These are phyloP conservation scores for Colletotrichum plurivorum DNA, from an alignment of 2,329 filamentous ascomycete species.

Conservation along the genomic window DNA sequence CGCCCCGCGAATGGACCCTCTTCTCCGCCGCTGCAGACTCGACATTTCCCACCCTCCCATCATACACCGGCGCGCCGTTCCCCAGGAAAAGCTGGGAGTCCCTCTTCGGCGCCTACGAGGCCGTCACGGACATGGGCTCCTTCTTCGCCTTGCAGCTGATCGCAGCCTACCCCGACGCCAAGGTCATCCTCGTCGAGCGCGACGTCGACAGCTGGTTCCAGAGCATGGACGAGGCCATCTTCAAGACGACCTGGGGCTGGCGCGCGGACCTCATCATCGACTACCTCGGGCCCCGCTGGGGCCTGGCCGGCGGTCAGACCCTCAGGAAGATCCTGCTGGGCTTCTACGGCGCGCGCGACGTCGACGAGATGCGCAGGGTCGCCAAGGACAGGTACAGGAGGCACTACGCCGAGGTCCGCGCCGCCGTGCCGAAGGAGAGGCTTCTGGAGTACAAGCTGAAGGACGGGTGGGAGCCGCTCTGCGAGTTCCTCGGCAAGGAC, in stretches of 20 bases:
- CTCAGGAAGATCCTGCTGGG: slow-evolving; percentile 48
- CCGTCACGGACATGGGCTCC: slow-evolving; percentile 59
- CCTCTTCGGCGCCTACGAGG: slow-evolving; percentile 47
- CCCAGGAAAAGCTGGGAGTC: slow-evolving; percentile 44
- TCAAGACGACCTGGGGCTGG: slow-evolving; percentile 46
- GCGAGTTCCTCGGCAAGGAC: slow-evolving; percentile 53
- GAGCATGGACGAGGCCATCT: slow-evolving; percentile 38
- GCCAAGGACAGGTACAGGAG: slow-evolving; percentile 54
- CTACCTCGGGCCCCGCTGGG: slow-evolving; percentile 50
- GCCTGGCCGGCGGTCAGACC: slow-evolving; percentile 44
- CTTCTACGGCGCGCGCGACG: slow-evolving; percentile 45
- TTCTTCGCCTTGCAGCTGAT: slow-evolving; percentile 79
- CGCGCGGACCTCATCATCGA: slow-evolving; percentile 41
- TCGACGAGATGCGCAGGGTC: slow-evolving; percentile 52
- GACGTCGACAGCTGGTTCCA: slow-evolving; percentile 15
- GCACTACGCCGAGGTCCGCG: slow-evolving; percentile 54
- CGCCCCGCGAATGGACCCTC: slow-evolving; percentile 43
- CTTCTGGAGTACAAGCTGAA: slow-evolving; percentile 56
- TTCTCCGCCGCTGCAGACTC: slow-evolving; percentile 49
- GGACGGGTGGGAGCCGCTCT: slow-evolving; percentile 59
- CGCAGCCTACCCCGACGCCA: slow-evolving; percentile 79
- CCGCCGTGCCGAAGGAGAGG: slow-evolving; percentile 50
- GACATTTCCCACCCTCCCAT: slow-evolving; percentile 43
- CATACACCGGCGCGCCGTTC: slow-evolving; percentile 42
- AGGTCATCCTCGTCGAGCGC: slow-evolving; percentile 70